phyloP scores from a whole-genome alignment of 495 filamentous ascomycete genomes.

The Penicillium verhagenii region DNA sequence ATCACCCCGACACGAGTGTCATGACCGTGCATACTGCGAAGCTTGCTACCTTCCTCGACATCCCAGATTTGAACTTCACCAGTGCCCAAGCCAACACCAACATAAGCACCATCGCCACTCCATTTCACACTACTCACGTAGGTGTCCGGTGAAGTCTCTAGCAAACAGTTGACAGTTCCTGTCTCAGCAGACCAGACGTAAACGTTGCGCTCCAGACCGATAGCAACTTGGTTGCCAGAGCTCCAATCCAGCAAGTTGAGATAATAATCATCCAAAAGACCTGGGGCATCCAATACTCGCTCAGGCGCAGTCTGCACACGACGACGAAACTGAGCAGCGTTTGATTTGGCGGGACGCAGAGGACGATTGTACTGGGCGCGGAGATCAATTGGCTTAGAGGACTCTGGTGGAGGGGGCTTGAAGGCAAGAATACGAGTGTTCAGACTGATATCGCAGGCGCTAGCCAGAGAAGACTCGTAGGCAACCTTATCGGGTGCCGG shows the following conservation, averaged over 20 bases:
- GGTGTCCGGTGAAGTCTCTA: constrained; percentile 84
- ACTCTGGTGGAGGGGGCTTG: constrained; percentile 95
- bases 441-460: constrained; percentile 87
- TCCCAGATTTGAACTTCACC: constrained; percentile 99
- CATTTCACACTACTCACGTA: constrained; percentile 98
- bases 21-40: constrained; percentile 97
- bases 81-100: constrained; percentile 89
- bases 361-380: constrained; percentile 98
- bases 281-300: constrained; percentile 95
- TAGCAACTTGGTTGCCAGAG: constrained; percentile 94
- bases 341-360: constrained; percentile 70
- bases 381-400: constrained; percentile 95
- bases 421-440: constrained; percentile 97
- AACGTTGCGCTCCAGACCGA: constrained; percentile 92
- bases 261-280: constrained; percentile 97
- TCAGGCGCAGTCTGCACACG: constrained; percentile 93
- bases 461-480: constrained; percentile 88
- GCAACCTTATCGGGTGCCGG: constrained; percentile 84
- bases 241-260: constrained; percentile 98
- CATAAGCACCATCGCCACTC: constrained; percentile 96
- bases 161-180: constrained; percentile 78
- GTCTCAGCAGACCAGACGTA: constrained; percentile 99
- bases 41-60: constrained; percentile 89
- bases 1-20: constrained; percentile 95
- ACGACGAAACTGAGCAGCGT: constrained; percentile 80